Percentiles rank a stretch among this genome's conserved stretches.
Evolutionary conservation across 306 rosid species (phyloP).

Genomic region (Vigna reflexopilosa): DNA sequence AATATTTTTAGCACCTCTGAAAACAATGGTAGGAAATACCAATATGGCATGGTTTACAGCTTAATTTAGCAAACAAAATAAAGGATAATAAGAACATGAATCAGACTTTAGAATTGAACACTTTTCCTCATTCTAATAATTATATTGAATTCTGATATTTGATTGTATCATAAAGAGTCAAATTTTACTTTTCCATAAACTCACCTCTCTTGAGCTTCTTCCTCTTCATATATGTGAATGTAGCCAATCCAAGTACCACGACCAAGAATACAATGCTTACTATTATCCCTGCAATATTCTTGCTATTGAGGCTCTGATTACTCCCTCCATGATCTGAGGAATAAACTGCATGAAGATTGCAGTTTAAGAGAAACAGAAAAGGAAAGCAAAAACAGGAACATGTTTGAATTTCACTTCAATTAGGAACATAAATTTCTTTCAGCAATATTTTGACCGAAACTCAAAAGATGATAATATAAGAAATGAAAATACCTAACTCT

Average conservation of each 20-base stretch:
- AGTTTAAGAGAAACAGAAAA: neutral
- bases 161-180: neutral
- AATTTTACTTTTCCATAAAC: neutral
- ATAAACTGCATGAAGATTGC: neutral
- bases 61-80: neutral
- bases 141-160: neutral
- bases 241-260: slow-evolving; percentile 1
- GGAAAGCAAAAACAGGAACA: neutral
- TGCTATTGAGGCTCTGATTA: neutral
- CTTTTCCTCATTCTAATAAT: neutral
- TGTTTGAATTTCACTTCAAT: neutral
- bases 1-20: slow-evolving; percentile 6
- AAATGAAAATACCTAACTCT: slow-evolving; percentile 10
- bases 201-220: slow-evolving; percentile 17
- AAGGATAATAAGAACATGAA: neutral
- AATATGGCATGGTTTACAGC: neutral
- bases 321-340: neutral
- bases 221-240: neutral
- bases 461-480: neutral
- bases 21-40: neutral
- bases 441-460: too few species aligned
- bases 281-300: slow-evolving; percentile 11
- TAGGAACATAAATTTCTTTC: too few species aligned
- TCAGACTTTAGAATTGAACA: neutral
- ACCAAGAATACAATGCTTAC: neutral